Evolutionary conservation across 139 green algal genomes (phyloP), one percentile per base, ranked within the genome.

Genomic region (Astrephomene gubernaculifera): DNA sequence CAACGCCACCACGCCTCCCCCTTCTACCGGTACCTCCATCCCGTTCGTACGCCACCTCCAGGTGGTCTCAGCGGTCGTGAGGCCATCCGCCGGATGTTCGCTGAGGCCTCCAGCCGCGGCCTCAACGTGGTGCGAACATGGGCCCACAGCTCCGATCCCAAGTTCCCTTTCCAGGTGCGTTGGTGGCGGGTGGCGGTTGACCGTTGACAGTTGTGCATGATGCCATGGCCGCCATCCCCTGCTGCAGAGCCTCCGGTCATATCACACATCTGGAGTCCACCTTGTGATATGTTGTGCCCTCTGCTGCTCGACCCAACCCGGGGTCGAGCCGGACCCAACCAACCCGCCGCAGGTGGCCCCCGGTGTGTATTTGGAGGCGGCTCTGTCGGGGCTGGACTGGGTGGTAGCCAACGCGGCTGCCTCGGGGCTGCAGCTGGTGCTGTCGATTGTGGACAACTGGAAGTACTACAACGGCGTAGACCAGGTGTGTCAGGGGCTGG

Each of bases 371-470:
- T 81, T 92, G 52, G 92, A 96, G 81, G 67, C 83, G 21, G 92
- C 79, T 1, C 91, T 97, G 35, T 25, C 79, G n/a, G 92, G 85
- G 0, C 83, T 97, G 82, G 95, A 97, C 86, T 93, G 86, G 44
- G 90, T 97, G 44, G 49, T 97, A 31, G 86, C 92, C 52, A 86
- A 91, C 45, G 92, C 93, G 1, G 64, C 82, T 25, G 54, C 70
- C 12, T 71, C 86, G 33, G 92, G 93, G 0, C 79, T 97, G 31
- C 74, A 79, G 36, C 73, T 96, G 31, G 86, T 95, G 22, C 64
- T 97, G n/a, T 91, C 87, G 1, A 81, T 97, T n/a, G 72, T 90
- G 3, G 92, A 97, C 90, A 95, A 95, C 87, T 97, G 94, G 94
- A 93, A 93, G 64, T 93, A 94, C 82, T 90, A 90, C 82, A 92